Evolutionary conservation across 805 yeast genomes (phyloP).

Genomic region (Yarrowia divulgata): DNA sequence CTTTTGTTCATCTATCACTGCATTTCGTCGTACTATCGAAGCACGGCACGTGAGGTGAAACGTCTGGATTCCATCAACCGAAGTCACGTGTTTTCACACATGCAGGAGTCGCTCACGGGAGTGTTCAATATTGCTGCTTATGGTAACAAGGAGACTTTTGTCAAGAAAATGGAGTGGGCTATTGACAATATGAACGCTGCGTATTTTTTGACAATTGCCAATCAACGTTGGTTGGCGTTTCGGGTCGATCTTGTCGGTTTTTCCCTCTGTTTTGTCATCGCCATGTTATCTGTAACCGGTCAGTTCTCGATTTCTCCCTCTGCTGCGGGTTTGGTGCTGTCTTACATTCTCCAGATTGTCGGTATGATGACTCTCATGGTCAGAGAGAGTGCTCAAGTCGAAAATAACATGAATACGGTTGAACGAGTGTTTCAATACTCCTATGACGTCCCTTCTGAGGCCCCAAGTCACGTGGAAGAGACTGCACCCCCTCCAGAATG

Average conservation of each 20-base stretch:
- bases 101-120: slow-evolving; percentile 74
- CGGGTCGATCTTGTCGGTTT: slow-evolving; percentile 63
- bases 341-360: slow-evolving; percentile 63
- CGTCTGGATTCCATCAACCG: slow-evolving; percentile 73
- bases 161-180: slow-evolving; percentile 54
- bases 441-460: slow-evolving; percentile 64
- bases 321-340: slow-evolving; percentile 68
- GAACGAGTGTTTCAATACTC: slow-evolving; percentile 71
- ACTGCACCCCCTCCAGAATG: slow-evolving; percentile 64
- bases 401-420: slow-evolving; percentile 76
- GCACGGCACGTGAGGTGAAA: slow-evolving; percentile 74
- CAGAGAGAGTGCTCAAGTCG: slow-evolving; percentile 70
- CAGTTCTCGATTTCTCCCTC: slow-evolving; percentile 66
- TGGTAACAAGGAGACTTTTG: slow-evolving; percentile 56
- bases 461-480: slow-evolving; percentile 61
- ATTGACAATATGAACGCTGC: slow-evolving; percentile 72
- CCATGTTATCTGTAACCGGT: slow-evolving; percentile 63
- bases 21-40: slow-evolving; percentile 64
- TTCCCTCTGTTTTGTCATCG: slow-evolving; percentile 59
- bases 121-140: slow-evolving; percentile 68
- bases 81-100: slow-evolving; percentile 71
- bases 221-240: slow-evolving; percentile 75
- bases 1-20: slow-evolving; percentile 55
- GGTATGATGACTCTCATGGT: slow-evolving; percentile 77
- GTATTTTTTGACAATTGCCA: slow-evolving; percentile 64